Evolutionary conservation across 257 asterid genomes (phyloP), one percentile per base, ranked within the genome.

Genomic region (Plantago ovata): DNA sequence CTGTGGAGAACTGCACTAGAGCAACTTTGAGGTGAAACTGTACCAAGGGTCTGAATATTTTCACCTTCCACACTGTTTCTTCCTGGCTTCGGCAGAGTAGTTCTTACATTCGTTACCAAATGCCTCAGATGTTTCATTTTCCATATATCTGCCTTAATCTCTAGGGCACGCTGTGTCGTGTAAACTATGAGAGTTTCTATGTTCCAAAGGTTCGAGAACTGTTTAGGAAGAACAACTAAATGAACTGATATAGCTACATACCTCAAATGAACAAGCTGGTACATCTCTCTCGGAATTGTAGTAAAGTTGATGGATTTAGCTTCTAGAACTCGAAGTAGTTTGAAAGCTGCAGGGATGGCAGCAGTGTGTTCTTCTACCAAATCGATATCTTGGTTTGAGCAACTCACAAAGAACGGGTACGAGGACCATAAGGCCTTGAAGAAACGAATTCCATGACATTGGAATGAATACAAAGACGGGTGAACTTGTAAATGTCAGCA

Each of bases 301-400:
- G 13, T 32, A 13, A 41, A 41, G 4, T 8, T 41, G n/a, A 41
- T 41, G 12, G 45, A 3, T 10, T 41, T 41, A 13, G 43, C 43
- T n/a, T 68, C 73, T 38, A 68, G 32, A 12, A 68, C 73, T 42
- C 73, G 44, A 21, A 68, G 62, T 53, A 60, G 19, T 1, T 57
- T 46, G 20, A 68, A 68, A 10, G 58, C 51, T 38, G 24, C 21
- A 1, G 57, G 62, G 44, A 70, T 56, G 54, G 45, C 6, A 4
- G 56, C 7, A 15, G 52, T 43, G 42, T 44, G 36, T 36, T 60
- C 24, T n/a, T 16, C 1, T 8, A 45, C 55, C 53, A 70, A 32
- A 6, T 10, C 32, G 28, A 58, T 9, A 9, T 53, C 32, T 54
- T 64, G 38, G 6, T 61, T 33, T 18, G 47, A 28, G 56, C 42